phyloP scores from a whole-genome alignment of 352 stramenopile species.

The Phytophthora lateralis region DNA sequence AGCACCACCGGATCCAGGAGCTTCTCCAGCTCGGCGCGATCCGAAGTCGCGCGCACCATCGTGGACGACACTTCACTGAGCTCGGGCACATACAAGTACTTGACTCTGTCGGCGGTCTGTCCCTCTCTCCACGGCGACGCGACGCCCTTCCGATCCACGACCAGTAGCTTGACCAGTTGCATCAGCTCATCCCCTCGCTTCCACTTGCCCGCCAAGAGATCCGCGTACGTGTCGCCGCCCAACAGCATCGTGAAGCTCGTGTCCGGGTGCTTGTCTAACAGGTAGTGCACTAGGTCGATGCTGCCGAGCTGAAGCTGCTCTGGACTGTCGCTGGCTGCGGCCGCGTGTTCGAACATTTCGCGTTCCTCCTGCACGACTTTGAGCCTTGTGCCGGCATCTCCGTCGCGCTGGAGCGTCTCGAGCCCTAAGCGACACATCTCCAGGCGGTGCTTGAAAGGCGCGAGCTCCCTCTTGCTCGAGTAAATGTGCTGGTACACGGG shows the following conservation, averaged over 20 bases:
- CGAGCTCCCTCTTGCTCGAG: slow-evolving; percentile 75
- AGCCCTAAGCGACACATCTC: slow-evolving; percentile 73
- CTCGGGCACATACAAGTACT: slow-evolving; percentile 57
- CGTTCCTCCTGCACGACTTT: slow-evolving; percentile 67
- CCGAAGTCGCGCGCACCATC: slow-evolving; percentile 44
- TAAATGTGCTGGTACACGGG: slow-evolving; percentile 92
- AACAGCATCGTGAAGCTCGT: slow-evolving; percentile 77
- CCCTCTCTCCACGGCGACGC: slow-evolving; percentile 43
- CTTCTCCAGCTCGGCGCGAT: slow-evolving; percentile 42
- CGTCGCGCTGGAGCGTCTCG: slow-evolving; percentile 30
- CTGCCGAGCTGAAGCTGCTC: slow-evolving; percentile 58
- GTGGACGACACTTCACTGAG: slow-evolving; percentile 85
- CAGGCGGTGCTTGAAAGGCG: slow-evolving; percentile 75
- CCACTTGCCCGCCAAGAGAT: slow-evolving; percentile 87
- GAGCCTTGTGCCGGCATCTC: slow-evolving; percentile 34
- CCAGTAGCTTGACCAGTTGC: slow-evolving; percentile 66
- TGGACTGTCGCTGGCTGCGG: slow-evolving; percentile 27
- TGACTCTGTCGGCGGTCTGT: slow-evolving; percentile 31
- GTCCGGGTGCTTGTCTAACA: slow-evolving; percentile 51
- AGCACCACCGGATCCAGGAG: slow-evolving; percentile 63
- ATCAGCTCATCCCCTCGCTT: slow-evolving; percentile 81
- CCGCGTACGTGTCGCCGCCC: slow-evolving; percentile 83
- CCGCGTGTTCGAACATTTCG: slow-evolving; percentile 63
- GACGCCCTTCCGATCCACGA: slow-evolving; percentile 72
- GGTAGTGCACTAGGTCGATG: slow-evolving; percentile 73